phyloP scores from a whole-genome alignment of 257 asterid genomes.

The Cordia subcordata region DNA sequence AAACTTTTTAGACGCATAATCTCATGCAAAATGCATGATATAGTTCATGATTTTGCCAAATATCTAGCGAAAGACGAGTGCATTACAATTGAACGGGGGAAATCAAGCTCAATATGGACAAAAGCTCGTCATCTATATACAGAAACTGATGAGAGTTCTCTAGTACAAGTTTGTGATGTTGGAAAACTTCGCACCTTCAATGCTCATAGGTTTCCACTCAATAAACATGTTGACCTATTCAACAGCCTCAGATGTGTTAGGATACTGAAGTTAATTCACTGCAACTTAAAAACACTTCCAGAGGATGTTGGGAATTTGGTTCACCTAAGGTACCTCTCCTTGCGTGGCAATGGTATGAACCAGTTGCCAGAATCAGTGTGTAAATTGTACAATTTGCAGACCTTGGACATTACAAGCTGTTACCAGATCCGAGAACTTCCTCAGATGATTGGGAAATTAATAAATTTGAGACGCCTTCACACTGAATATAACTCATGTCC shows the following conservation, averaged over 20 bases:
- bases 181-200: background rate
- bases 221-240: background rate
- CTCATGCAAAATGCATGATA: slow-evolving; percentile 15
- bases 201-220: background rate
- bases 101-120: too few species aligned
- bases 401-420: slow-evolving; percentile 14
- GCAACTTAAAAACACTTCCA: background rate
- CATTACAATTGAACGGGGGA: background rate
- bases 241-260: slow-evolving; percentile 10
- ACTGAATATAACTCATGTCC: too few species aligned
- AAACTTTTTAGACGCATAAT: background rate
- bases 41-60: slow-evolving; percentile 18
- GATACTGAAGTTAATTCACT: slow-evolving; percentile 6
- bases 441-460: slow-evolving; percentile 12
- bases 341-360: slow-evolving; percentile 8
- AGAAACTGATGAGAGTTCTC: background rate
- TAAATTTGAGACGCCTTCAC: slow-evolving; percentile 21
- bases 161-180: background rate
- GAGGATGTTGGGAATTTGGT: slow-evolving; percentile 4
- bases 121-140: slow-evolving; percentile 6
- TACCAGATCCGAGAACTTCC: slow-evolving; percentile 21
- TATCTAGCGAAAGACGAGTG: slow-evolving; percentile 15
- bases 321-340: slow-evolving; percentile 24
- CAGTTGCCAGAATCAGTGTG: slow-evolving; percentile 13
- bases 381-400: slow-evolving; percentile 22